phyloP scores from a whole-genome alignment of 352 stramenopile genomes.

The Pythium volutum region DNA sequence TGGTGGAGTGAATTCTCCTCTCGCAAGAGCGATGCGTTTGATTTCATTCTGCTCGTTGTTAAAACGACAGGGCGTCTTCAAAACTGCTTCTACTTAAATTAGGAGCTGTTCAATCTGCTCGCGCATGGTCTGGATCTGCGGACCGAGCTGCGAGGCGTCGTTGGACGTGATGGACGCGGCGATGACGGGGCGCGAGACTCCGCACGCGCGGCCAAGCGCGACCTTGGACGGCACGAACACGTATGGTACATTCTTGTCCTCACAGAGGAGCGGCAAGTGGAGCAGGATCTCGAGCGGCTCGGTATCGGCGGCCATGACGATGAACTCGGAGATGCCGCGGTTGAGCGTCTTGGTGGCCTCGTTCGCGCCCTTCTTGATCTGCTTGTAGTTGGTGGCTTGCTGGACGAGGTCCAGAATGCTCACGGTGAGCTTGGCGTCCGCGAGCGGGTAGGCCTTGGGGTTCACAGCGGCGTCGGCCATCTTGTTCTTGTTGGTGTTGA shows the following conservation, averaged over 20 bases:
- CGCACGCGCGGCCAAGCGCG: constrained; percentile 97
- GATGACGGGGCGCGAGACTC: constrained; percentile 99
- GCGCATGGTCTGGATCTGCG: constrained; percentile 99
- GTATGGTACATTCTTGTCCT: constrained; percentile 97
- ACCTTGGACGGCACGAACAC: constrained; percentile 96
- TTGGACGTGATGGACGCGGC: constrained; percentile 98
- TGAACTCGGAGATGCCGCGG: constrained; percentile 99
- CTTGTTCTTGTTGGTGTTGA: constrained; percentile 14
- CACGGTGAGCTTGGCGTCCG: constrained; percentile 97
- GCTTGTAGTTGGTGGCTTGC: constrained; percentile 99
- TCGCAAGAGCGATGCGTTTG: neutral
- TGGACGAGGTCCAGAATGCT: constrained; percentile 99
- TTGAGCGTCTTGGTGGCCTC: constrained; percentile 99
- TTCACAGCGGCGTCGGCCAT: constrained; percentile 87
- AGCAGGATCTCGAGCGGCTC: constrained; percentile 99
- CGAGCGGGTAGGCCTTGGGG: constrained; percentile 97
- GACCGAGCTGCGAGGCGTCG: constrained; percentile 98
- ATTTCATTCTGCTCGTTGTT: constrained; percentile 5
- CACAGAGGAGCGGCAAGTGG: constrained; percentile 98
- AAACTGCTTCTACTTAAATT: constrained; percentile 88
- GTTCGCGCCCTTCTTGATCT: constrained; percentile 99
- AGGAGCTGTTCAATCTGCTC: constrained; percentile 99
- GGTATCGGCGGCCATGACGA: constrained; percentile 99
- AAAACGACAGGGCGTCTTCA: neutral
- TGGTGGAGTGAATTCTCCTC: neutral